Base-by-base conservation (phyloP, 768 basidiomycete genomes). In the Candolleomyces aberdarensis region DNA sequence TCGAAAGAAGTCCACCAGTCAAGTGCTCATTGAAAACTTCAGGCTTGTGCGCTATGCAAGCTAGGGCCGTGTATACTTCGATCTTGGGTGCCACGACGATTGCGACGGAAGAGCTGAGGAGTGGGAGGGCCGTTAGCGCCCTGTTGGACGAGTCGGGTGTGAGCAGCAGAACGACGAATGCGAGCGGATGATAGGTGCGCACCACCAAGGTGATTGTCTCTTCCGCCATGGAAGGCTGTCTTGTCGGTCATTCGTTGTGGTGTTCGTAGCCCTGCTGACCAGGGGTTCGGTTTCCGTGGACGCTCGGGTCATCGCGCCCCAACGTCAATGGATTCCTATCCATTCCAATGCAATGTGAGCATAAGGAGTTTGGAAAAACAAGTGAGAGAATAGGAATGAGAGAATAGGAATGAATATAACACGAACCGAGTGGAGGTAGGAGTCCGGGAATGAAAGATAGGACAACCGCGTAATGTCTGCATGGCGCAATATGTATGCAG, bases 171-270 rank as follows among this genome's bases (percentile, higher is more conserved):
- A 44, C 20, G 59, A n/a, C 6, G 19, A 57, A 40, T 31, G 29
- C 19, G 11, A 13, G 46, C 11, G 6, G 20, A 13, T 51, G 26
- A 26, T 26, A 26, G 44, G 8, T n/a, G 74, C 83, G 66, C 64
- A 91, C 91, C 91, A 92, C 75, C 78, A 81, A 0, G 88, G 79
- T 0, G 90, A 90, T 4, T 90, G 89, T 46, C 81, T 75, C 73
- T 78, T 89, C 83, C 87, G 91, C 90, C 91, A 92, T 4, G 89
- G 86, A 49, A 80, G 75, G 64, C 59, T 69, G 66, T 62, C 72
- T 65, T 47, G 66, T 57, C 63, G 65, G 17, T 57, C 57, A 6
- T 20, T 20, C 40, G 71, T 44, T 78, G 72, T 43, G 41, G 41
- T 5, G 2, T n/a, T 11, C 71, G 67, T 26, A 75, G 72, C 22